Base-by-base conservation (phyloP, 129 eudicot species). In the Flaveria linearis region DNA sequence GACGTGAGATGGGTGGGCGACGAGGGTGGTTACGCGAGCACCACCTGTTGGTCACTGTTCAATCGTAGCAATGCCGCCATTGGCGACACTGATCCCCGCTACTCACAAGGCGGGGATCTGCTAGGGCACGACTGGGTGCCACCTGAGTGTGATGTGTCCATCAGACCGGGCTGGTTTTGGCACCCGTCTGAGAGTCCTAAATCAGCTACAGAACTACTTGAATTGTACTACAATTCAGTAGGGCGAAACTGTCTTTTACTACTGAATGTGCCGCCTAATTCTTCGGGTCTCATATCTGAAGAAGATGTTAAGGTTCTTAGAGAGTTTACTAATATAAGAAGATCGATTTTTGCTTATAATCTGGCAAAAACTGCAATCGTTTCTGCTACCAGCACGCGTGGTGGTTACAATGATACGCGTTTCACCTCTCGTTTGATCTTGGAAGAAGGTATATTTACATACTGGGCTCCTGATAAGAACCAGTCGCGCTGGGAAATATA, bases 101-200 rank as follows among this genome's bases (percentile, higher is more conserved):
- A 90, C 80, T 88, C 94, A 9, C 87, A 80, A 61, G 84, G 72
- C n/a, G 93, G 98, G 47, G 97, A 93, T 69, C 92, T 84, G 12
- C 71, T 53, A n/a, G 97, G 98, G 16, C 91, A 80, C 17, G 97
- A 93, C 68, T 90, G 98, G 98, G 88, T 93, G 41, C 98, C 91
- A 49, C 79, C 98, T 1, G 97, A 88, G 46, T 93, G 98, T 68
- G 97, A 93, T 17, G 97, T 90, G 68, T 93, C 98, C 25, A 93
- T 93, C 64, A 78, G 98, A 50, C 89, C 96, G 0, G 96, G 97
- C 74, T 93, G 98, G 98, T 93, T 93, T 76, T 93, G 98, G 98
- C 98, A 93, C 66, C 76, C 86, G 61, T 82, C 92, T 0, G 85
- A 93, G 82, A 41, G 67, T 63, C 98, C 97, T 17, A 90, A 87